Evolutionary conservation across 805 yeast genomes (phyloP), one percentile per base, ranked within the genome.

Genomic region (Candida caryicola): DNA sequence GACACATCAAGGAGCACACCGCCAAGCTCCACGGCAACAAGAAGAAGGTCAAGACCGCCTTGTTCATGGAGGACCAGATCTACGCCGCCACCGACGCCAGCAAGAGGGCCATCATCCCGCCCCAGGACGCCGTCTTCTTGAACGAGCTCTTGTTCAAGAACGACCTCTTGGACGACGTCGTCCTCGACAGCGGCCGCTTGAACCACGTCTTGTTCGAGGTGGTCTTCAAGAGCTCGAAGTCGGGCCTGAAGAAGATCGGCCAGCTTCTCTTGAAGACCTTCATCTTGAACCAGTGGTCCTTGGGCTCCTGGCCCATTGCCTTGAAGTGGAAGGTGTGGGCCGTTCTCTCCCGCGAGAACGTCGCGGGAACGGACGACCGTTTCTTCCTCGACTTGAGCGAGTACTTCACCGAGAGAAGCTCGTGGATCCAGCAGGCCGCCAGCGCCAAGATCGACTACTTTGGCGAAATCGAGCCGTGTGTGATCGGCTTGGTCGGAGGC

Each of bases 271-370:
- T 81, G 37, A 59, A 60, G 41, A 75, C 89, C 0, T 85, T 81
- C 47, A 69, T 87, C 51, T 77, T 83, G 14, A 79, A 82, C 39
- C 93, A 88, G 58, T 84, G 86, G 52, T 56, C 70, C 1, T 47
- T 62, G 26, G 35, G 55, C 7, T 40, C 40, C 16, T 58, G 50
- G 47, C 61, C 71, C 5, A 43, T 69, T 14, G 71, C 62, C 15
- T 67, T 86, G 16, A 85, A 88, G 52, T 59, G 66, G 30, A 62
- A 67, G 19, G 62, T 52, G 3, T 69, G 73, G 73, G 43, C 30
- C 7, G 48, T 66, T 15, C 41, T 62, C 6, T 50, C 59, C 19
- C 34, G 31, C 1, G 54, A 54, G 33, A 55, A 56, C 37, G 39
- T 47, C 9, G 29, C 23, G n/a, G 62, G 63, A 13, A 39, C 56